phyloP scores from a whole-genome alignment of 768 basidiomycete species.

The Tephrocybe sp. region DNA sequence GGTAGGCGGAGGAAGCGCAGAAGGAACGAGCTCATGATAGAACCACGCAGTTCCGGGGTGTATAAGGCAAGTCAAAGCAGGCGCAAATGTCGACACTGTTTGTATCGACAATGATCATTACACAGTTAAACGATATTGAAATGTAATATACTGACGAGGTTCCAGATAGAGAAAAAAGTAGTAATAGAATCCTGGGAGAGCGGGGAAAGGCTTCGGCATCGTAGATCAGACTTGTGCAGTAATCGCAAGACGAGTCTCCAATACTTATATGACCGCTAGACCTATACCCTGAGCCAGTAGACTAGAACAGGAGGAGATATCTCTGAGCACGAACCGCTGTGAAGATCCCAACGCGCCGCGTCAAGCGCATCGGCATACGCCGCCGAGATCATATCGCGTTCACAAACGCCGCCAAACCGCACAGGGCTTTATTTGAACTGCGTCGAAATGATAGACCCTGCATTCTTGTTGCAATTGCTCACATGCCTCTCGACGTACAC shows the following conservation, averaged over 20 bases:
- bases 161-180: conserved; percentile 66
- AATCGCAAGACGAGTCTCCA: neutral
- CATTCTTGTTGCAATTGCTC: neutral
- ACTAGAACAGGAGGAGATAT: conserved; percentile 7
- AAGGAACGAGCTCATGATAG: conserved; percentile 63
- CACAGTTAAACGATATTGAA: neutral
- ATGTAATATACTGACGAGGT: conserved; percentile 42
- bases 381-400: neutral
- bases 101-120: neutral
- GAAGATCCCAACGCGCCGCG: neutral
- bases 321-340: neutral
- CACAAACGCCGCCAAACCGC: neutral
- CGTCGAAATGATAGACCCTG: conserved; percentile 1
- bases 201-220: conserved; percentile 41
- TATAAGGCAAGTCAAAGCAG: conserved; percentile 45
- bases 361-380: neutral
- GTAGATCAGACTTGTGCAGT: neutral
- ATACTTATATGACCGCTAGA: neutral
- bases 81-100: conserved; percentile 37
- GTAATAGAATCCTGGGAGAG: conserved; percentile 63
- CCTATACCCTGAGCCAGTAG: neutral
- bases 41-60: conserved; percentile 68
- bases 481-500: conserved; percentile 11
- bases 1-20: conserved; percentile 28
- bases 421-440: conserved; percentile 1